phyloP scores from a whole-genome alignment of 176 grass and related monocot genomes.

The Oryza meyeriana region DNA sequence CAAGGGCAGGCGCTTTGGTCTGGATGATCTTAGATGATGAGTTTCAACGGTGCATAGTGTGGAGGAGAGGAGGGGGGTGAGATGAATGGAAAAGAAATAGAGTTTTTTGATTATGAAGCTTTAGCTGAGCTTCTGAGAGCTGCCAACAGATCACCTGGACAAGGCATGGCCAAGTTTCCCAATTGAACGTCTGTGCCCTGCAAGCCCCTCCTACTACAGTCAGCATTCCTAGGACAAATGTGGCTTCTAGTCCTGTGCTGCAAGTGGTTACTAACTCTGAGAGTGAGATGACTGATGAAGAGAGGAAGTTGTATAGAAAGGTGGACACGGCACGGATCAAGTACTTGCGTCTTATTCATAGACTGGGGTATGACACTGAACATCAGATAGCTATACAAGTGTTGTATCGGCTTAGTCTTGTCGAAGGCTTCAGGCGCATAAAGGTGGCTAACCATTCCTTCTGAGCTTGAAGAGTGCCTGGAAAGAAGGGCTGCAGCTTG shows the following conservation, averaged over 20 bases:
- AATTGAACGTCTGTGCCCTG: constrained; percentile 21
- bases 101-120: constrained; percentile 41
- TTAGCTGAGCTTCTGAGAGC: constrained; percentile 51
- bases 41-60: constrained; percentile 24
- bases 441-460: constrained; percentile 50
- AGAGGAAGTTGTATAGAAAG: constrained; percentile 80
- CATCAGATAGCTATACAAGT: constrained; percentile 65
- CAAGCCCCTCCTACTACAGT: background rate
- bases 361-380: constrained; percentile 60
- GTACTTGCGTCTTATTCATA: constrained; percentile 66
- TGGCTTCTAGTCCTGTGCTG: constrained; percentile 24
- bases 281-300: constrained; percentile 57
- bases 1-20: constrained; percentile 14
- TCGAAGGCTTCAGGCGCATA: constrained; percentile 59
- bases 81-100: constrained; percentile 32
- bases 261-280: constrained; percentile 40
- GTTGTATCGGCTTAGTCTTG: constrained; percentile 57
- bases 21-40: constrained; percentile 39
- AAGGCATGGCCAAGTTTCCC: constrained; percentile 45
- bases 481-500: constrained; percentile 71
- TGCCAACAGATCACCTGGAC: constrained; percentile 26
- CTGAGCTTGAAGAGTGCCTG: constrained; percentile 67
- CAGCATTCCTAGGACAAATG: constrained; percentile 10
- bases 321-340: constrained; percentile 53
- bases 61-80: constrained; percentile 10